Evolutionary conservation across 805 yeast species (phyloP).

Genomic region (Diddensiella santjacobensis): DNA sequence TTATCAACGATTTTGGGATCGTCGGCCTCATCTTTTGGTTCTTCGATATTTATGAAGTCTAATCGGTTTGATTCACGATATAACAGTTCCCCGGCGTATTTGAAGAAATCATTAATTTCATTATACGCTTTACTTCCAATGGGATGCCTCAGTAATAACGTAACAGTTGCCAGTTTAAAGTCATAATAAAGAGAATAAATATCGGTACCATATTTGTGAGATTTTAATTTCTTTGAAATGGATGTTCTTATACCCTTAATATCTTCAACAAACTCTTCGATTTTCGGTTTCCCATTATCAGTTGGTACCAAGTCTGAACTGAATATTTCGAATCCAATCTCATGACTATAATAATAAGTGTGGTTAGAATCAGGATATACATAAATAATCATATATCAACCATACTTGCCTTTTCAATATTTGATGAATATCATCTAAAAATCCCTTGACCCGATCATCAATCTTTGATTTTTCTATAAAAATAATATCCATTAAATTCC

Average conservation of each 20-base stretch:
- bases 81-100: constrained; percentile 31
- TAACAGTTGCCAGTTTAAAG: constrained; percentile 30
- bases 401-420: constrained; percentile 4
- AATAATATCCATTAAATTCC: too few relatives aligned
- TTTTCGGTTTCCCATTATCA: constrained; percentile 1
- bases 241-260: neutral
- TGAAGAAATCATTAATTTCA: constrained; percentile 27
- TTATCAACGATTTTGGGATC: constrained; percentile 4
- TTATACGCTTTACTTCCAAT: constrained; percentile 30
- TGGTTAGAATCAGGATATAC: neutral
- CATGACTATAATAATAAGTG: constrained; percentile 3
- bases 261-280: neutral
- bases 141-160: constrained; percentile 21
- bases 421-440: constrained; percentile 6
- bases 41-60: constrained; percentile 19
- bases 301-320: constrained; percentile 6
- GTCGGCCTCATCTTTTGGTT: constrained; percentile 7
- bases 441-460: neutral
- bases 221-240: constrained; percentile 10
- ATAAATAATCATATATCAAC: too few relatives aligned
- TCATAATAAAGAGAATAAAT: constrained; percentile 26
- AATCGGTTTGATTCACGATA: constrained; percentile 34
- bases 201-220: constrained; percentile 10
- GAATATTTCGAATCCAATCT: constrained; percentile 7
- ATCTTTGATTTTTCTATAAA: neutral